phyloP scores from a whole-genome alignment of 2,329 filamentous ascomycete species.

The Fusarium kyushuense region DNA sequence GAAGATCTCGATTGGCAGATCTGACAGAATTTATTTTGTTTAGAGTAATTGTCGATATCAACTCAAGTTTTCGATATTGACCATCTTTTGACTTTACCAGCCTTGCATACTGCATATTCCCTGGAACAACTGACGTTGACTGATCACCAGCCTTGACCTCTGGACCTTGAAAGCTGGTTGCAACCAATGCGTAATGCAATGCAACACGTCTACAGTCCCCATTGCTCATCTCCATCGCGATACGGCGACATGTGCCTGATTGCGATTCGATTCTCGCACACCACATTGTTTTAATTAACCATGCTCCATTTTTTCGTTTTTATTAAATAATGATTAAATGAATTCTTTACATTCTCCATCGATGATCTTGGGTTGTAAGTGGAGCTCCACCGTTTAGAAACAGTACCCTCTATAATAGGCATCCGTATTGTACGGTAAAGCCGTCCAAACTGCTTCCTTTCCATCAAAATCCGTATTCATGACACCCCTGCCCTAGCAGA shows the following conservation, averaged over 20 bases:
- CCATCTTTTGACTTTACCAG: slow-evolving; percentile 15
- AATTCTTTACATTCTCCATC: neutral
- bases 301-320: neutral
- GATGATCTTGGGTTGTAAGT: slow-evolving; percentile 7
- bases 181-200: neutral
- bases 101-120: slow-evolving; percentile 20
- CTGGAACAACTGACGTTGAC: slow-evolving; percentile 29
- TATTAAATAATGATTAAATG: neutral
- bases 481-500: neutral
- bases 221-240: slow-evolving; percentile 8
- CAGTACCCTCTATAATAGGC: neutral
- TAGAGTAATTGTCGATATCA: slow-evolving; percentile 21
- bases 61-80: slow-evolving; percentile 23
- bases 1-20: slow-evolving; percentile 40
- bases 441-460: neutral
- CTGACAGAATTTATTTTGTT: slow-evolving; percentile 1
- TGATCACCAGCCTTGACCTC: slow-evolving; percentile 27
- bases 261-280: slow-evolving; percentile 19
- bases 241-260: slow-evolving; percentile 24
- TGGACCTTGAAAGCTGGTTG: slow-evolving; percentile 5
- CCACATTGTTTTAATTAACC: neutral
- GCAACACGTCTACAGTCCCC: neutral
- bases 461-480: neutral
- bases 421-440: slow-evolving; percentile 3
- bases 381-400: slow-evolving; percentile 13